Conservation (phyloP, 306 rosid genomes). For the Pyrus bretschneideri region DNA sequence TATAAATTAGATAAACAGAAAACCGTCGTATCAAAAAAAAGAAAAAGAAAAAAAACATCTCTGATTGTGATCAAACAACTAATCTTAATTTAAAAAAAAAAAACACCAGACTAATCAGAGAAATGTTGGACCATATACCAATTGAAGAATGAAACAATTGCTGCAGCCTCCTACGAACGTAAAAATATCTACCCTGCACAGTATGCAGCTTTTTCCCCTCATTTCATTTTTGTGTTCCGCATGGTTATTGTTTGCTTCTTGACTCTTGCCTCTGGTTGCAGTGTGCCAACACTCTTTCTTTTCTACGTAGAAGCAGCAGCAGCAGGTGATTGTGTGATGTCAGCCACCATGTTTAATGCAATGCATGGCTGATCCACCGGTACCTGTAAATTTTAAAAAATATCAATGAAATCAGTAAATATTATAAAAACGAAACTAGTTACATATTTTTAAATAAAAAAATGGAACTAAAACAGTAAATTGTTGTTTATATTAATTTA, state of each 20-base stretch:
- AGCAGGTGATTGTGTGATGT: slow-evolving; percentile 73
- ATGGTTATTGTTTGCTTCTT: background rate
- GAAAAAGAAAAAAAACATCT: background rate
- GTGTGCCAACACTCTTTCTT: background rate
- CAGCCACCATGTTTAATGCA: slow-evolving; percentile 60
- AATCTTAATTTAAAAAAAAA: background rate
- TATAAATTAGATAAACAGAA: no score
- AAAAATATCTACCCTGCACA: background rate
- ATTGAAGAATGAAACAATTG: background rate
- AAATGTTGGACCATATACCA: background rate
- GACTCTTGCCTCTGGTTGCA: background rate
- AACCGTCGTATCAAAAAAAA: background rate
- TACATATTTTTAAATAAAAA: no score
- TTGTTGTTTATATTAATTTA: background rate
- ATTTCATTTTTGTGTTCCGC: background rate
- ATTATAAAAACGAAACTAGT: no score
- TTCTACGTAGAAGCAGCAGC: background rate
- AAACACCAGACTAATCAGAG: background rate
- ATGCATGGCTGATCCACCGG: slow-evolving; percentile 82
- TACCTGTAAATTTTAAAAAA: slow-evolving; percentile 34
- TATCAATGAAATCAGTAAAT: background rate
- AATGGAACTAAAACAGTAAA: background rate
- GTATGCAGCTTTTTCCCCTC: background rate
- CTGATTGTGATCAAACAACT: background rate
- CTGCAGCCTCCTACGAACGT: background rate